These are phyloP conservation scores for Orbilia javanica DNA, from an alignment of 2,329 filamentous ascomycete genomes.

Conservation along the genomic window DNA sequence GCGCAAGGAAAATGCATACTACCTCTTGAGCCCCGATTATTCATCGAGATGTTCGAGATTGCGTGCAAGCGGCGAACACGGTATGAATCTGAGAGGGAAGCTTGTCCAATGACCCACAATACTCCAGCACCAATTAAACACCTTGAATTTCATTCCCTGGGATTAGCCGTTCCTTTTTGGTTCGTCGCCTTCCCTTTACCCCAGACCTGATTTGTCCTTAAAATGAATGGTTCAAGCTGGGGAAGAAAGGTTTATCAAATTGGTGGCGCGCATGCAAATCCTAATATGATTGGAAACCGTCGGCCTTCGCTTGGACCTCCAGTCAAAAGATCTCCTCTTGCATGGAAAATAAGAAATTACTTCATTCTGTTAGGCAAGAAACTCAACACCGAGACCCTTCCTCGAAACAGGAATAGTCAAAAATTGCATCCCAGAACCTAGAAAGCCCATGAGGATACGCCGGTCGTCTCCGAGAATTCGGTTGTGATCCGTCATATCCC, in stretches of 20 bases:
- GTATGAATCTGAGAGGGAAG: slow-evolving; percentile 9
- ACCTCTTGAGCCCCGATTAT: slow-evolving; percentile 15
- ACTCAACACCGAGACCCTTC: slow-evolving; percentile 8
- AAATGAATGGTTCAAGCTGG: slow-evolving; percentile 42
- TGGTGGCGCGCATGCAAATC: slow-evolving; percentile 45
- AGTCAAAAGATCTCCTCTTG: slow-evolving; percentile 26
- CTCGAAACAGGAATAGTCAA: slow-evolving; percentile 36
- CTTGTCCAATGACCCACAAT: slow-evolving; percentile 23
- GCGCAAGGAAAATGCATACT: background rate
- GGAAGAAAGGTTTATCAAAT: slow-evolving; percentile 55
- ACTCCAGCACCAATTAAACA: slow-evolving; percentile 43
- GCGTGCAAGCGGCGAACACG: slow-evolving; percentile 15
- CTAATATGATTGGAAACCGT: slow-evolving; percentile 40
- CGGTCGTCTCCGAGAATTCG: slow-evolving; percentile 56
- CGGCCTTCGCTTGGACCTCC: slow-evolving; percentile 52
- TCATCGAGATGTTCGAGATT: slow-evolving; percentile 28
- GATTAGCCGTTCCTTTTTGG: slow-evolving; percentile 26
- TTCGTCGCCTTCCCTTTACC: slow-evolving; percentile 51
- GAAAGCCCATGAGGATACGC: slow-evolving; percentile 26
- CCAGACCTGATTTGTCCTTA: slow-evolving; percentile 41
- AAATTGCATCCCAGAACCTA: slow-evolving; percentile 40
- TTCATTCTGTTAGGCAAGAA: slow-evolving; percentile 34
- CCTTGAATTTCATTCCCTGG: slow-evolving; percentile 15
- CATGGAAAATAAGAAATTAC: slow-evolving; percentile 54
- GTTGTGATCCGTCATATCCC: slow-evolving; percentile 49